Conservation (phyloP, 805 yeast genomes). For the Tetrapisispora namnaoensis region DNA sequence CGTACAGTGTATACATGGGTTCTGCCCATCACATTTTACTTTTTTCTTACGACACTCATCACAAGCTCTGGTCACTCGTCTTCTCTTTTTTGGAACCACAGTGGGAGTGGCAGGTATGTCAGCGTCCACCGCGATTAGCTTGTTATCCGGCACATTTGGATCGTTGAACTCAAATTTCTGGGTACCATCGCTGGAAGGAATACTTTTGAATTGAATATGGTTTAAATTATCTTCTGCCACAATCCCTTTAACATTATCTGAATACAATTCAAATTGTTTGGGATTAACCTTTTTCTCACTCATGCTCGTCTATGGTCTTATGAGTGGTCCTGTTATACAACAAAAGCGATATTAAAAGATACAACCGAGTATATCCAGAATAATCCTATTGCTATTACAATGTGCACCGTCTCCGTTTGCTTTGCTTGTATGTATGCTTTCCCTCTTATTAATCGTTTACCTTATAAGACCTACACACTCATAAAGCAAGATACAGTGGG, state of each 20-base stretch:
- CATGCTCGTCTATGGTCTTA: background rate
- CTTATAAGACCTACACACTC: no score
- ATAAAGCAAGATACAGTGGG: no score
- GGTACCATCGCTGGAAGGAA: background rate
- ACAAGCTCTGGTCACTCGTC: slow-evolving; percentile 38
- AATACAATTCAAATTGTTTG: background rate
- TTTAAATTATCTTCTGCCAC: background rate
- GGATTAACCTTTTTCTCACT: background rate
- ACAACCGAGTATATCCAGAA: no score
- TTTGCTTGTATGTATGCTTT: background rate
- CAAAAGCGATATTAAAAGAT: no score
- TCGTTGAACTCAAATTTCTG: background rate
- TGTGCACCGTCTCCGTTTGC: no score
- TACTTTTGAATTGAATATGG: background rate
- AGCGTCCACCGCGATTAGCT: background rate
- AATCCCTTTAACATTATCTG: background rate
- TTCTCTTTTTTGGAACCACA: slow-evolving; percentile 17
- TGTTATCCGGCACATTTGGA: background rate
- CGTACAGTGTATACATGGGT: slow-evolving; percentile 80
- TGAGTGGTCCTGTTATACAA: no score
- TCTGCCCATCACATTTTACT: slow-evolving; percentile 77
- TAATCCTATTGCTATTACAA: no score
- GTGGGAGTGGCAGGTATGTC: background rate
- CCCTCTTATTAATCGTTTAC: no score
- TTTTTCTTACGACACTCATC: slow-evolving; percentile 54